Evolutionary conservation across 495 filamentous ascomycete genomes (phyloP), one percentile per base, ranked within the genome.

Genomic region (Cladorrhinum samala): DNA sequence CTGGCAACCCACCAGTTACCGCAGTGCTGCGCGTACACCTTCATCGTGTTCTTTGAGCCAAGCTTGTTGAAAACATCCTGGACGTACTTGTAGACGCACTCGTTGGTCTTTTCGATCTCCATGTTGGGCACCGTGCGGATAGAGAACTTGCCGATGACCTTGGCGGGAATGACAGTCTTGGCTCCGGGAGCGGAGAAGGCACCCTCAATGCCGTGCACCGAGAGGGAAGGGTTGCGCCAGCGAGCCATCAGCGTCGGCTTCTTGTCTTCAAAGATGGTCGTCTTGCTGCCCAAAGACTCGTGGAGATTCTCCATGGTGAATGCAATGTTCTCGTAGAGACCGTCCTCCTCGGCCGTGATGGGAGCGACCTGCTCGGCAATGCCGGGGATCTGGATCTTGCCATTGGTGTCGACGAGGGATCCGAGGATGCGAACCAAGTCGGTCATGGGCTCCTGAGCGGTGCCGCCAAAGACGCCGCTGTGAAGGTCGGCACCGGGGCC

Each of bases 1-100:
- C 83, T 88, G 18, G 94, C 88, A 21, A 95, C 91, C 93, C 93
- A 99, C 93, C 93, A 99, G 67, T 95, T 96, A 27, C 93, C 93
- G 48, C 83, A 82, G 72, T 99, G 94, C 68, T 87, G 81, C 16
- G 91, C 77, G 56, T 76, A 82, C 18, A 88, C 83, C 59, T 89
- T 87, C 63, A 94, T 68, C 19, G 74, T 90, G 73, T 99, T 99
- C 75, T 99, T 97, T 69, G 84, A 89, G 50, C 79, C 79, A 37
- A 96, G 79, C 69, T 87, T 89, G 54, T 85, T 81, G 65, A 94
- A 96, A 46, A 83, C 82, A 20, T 83, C 76, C 59, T 89, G 77
- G 55, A 97, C 77, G 67, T 93, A 79, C 64, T 86, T 81, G 70
- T 83, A 85, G 27, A 97, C 92, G 36, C 85, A 77, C 58, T 83